Evolutionary conservation across 768 basidiomycete genomes (phyloP), one percentile per base, ranked within the genome.

Genomic region (Lentinula raphanica): DNA sequence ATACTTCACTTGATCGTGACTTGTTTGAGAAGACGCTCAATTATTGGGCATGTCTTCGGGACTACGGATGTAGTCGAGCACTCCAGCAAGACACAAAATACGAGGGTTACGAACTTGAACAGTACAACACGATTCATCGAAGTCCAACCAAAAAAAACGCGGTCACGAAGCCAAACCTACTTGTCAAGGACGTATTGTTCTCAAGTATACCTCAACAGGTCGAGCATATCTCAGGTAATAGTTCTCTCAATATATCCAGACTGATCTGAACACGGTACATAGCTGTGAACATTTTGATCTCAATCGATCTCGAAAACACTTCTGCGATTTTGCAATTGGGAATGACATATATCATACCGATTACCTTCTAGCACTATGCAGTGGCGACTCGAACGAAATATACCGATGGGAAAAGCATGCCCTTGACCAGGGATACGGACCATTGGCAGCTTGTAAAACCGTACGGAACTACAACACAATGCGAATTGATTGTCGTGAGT

Each of bases 331-430:
- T 19, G 23, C 7, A 11, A 9, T 25, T 46, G 45, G 36, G 17
- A 8, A 9, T 8, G 23, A 21, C 45, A 8, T n/a, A 21, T 51
- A 59, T 45, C 59, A 62, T 29, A 4, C 56, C 13, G 59, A 58
- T 1, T 64, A 64, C 42, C 31, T 64, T 38, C 61, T 62, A 17
- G 63, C 63, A 5, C 4, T 59, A 6, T 56, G 62, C 15, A 23
- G 36, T 5, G 48, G 50, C 1, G 56, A 64, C 35, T 12, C 2
- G n/a, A 56, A 60, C 11, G 63, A 60, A 23, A 31, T 63, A 28
- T 40, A 55, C 9, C 15, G 46, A 7, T 54, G 60, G 58, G 63
- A 60, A 29, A 21, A 19, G 0, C 12, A n/a, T 3, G 63, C 59
- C 12, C 6, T 23, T 2, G 49, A 13, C 11, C 11, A 45, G 9